phyloP scores from a whole-genome alignment of 495 filamentous ascomycete genomes.

The Thermothielavioides terrestris region DNA sequence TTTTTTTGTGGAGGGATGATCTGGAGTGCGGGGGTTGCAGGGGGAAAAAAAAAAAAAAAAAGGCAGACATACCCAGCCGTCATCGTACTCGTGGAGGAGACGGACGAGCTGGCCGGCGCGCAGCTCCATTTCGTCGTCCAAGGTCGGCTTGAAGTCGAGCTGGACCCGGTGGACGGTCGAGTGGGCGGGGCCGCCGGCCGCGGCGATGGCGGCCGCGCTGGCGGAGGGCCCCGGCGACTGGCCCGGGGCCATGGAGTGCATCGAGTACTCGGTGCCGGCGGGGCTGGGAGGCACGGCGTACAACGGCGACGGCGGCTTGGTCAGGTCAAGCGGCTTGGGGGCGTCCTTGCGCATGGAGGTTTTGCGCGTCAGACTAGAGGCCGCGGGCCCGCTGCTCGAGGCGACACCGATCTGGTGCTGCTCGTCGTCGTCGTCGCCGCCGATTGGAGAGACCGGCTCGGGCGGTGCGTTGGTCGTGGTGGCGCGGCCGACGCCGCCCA shows the following conservation, averaged over 20 bases:
- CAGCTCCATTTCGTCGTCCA: constrained; percentile 84
- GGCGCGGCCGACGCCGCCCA: constrained; percentile 22
- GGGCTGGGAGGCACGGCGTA: constrained; percentile 45
- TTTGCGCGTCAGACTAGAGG: constrained; percentile 35
- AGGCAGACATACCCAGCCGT: constrained; percentile 76
- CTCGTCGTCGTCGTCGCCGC: constrained; percentile 20
- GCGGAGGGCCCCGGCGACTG: constrained; percentile 34
- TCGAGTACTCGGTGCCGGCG: constrained; percentile 50
- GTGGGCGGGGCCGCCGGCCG: constrained; percentile 48
- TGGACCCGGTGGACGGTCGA: constrained; percentile 78
- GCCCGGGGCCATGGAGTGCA: constrained; percentile 43
- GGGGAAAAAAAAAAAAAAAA: not conserved
- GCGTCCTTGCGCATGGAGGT: constrained; percentile 37
- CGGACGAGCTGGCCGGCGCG: constrained; percentile 72
- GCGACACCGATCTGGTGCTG: constrained; percentile 18
- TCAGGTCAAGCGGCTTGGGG: constrained; percentile 43
- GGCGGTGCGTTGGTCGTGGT: constrained; percentile 25
- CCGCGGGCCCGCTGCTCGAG: constrained; percentile 13
- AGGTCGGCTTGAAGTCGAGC: constrained; percentile 86
- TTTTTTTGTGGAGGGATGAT: not conserved
- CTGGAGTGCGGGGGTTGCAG: not conserved
- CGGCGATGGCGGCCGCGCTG: constrained; percentile 45
- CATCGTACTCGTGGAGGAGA: constrained; percentile 92
- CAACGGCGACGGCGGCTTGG: constrained; percentile 27
- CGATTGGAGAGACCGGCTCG: constrained; percentile 21